Percentiles rank a stretch among this genome's conserved stretches.
These are phyloP conservation scores for Pleurotus ostreatus DNA, from an alignment of 768 basidiomycete species.

Conservation along the genomic window DNA sequence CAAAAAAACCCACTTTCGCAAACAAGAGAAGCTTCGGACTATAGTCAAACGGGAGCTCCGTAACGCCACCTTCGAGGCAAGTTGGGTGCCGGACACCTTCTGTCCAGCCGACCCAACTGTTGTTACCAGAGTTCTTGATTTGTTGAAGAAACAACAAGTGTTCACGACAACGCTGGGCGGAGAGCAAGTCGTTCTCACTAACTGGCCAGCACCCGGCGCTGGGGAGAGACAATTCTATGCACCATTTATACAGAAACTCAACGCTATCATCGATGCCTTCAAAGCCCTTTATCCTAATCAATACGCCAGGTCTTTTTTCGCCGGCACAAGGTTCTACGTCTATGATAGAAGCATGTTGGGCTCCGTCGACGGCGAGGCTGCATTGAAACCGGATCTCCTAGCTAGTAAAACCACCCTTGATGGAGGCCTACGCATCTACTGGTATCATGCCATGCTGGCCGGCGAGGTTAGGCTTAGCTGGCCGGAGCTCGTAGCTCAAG, in stretches of 20 bases:
- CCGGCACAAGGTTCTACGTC: background rate
- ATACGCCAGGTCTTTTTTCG: background rate
- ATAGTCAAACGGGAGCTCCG: too few species aligned
- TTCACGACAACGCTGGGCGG: too few species aligned
- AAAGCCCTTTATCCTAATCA: background rate
- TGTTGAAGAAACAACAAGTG: too few species aligned
- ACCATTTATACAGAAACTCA: background rate
- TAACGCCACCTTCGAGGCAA: too few species aligned
- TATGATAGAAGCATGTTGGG: background rate
- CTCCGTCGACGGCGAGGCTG: background rate
- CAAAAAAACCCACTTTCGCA: too few species aligned
- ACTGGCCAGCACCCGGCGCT: background rate
- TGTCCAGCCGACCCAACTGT: background rate
- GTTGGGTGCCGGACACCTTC: background rate
- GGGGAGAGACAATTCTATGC: slow-evolving; percentile 1
- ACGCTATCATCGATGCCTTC: background rate
- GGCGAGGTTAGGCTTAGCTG: slow-evolving; percentile 2
- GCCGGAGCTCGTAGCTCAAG: slow-evolving; percentile 2
- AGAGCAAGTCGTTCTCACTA: background rate
- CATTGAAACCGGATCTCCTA: slow-evolving; percentile 1
- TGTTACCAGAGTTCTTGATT: too few species aligned
- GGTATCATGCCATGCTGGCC: background rate
- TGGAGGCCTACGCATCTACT: background rate
- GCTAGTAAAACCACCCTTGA: background rate
- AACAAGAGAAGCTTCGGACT: too few species aligned